These are phyloP conservation scores for Diplodia sapinea DNA, from an alignment of 2,329 filamentous ascomycete species.

Conservation along the genomic window DNA sequence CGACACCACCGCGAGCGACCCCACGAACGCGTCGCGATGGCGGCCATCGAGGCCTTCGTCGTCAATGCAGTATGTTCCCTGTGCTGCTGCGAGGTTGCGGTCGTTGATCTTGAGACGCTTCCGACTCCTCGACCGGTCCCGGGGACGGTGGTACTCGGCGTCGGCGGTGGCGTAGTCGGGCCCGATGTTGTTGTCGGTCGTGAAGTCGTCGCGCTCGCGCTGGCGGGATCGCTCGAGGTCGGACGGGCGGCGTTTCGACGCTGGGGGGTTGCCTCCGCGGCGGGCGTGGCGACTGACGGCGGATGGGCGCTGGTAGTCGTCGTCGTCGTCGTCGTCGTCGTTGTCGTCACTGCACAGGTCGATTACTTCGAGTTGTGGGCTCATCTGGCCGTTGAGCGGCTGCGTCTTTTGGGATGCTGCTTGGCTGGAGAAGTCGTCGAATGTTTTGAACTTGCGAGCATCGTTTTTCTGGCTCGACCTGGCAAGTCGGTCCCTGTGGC, in stretches of 20 bases:
- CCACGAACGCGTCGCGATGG: no score
- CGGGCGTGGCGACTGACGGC: neutral
- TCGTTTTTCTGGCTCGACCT: no score
- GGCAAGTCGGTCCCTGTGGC: no score
- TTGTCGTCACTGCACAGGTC: neutral
- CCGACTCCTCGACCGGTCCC: neutral
- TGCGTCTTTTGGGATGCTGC: neutral
- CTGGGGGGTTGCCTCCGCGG: no score
- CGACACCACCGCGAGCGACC: neutral
- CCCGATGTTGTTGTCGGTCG: fast-evolving
- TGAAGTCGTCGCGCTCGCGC: neutral
- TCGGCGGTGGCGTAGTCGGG: neutral
- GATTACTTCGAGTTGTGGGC: neutral
- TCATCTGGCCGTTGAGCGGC: no score
- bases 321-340: neutral
- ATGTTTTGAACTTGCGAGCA: neutral
- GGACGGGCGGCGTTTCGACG: no score
- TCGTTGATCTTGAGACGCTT: neutral
- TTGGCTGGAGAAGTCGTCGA: neutral
- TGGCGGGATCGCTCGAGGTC: neutral
- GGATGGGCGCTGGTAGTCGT: neutral
- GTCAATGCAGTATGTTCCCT: neutral
- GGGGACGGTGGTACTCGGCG: neutral
- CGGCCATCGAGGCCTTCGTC: neutral
- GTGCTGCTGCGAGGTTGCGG: no score